Evolutionary conservation across 1,284 basidiomycete genomes (phyloP).

Genomic region (Cystobasidiaceae sp.): DNA sequence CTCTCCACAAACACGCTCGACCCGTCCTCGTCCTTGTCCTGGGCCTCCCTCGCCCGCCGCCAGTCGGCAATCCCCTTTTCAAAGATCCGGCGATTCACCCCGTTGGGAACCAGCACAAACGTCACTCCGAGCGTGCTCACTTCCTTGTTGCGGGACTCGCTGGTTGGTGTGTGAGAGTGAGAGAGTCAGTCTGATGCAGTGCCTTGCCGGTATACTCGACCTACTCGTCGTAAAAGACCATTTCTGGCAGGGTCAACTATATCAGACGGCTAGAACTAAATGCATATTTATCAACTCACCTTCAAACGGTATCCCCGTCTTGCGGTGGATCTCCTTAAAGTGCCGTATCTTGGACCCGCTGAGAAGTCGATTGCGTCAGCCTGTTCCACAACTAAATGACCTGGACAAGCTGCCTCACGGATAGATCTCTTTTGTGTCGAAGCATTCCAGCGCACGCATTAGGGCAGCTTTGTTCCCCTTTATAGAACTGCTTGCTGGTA

Average conservation of each 20-base stretch:
- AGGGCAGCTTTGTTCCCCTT: slow-evolving; percentile 45
- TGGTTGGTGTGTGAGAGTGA: neutral
- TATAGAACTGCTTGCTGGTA: slow-evolving; percentile 52
- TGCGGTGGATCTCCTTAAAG: slow-evolving; percentile 67
- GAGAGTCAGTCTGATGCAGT: no score
- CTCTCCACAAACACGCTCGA: no score
- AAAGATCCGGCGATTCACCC: slow-evolving; percentile 56
- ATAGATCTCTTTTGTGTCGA: slow-evolving; percentile 78
- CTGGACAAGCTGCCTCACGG: slow-evolving; percentile 54
- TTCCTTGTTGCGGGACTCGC: slow-evolving; percentile 37
- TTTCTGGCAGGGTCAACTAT: neutral
- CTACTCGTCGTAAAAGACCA: slow-evolving; percentile 33
- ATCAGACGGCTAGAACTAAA: neutral
- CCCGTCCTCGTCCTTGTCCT: no score
- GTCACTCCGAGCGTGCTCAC: slow-evolving; percentile 39
- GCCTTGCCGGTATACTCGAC: neutral
- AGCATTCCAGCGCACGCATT: slow-evolving; percentile 60
- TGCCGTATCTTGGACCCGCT: slow-evolving; percentile 73
- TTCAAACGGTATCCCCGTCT: slow-evolving; percentile 72
- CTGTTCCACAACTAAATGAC: neutral
- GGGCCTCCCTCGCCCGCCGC: no score
- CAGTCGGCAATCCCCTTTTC: slow-evolving; percentile 60
- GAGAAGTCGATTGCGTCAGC: neutral
- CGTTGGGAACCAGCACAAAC: slow-evolving; percentile 45
- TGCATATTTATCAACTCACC: slow-evolving; percentile 2